These are phyloP conservation scores for Aspergillus sclerotialis DNA, from an alignment of 2,329 filamentous ascomycete species.

Conservation along the genomic window DNA sequence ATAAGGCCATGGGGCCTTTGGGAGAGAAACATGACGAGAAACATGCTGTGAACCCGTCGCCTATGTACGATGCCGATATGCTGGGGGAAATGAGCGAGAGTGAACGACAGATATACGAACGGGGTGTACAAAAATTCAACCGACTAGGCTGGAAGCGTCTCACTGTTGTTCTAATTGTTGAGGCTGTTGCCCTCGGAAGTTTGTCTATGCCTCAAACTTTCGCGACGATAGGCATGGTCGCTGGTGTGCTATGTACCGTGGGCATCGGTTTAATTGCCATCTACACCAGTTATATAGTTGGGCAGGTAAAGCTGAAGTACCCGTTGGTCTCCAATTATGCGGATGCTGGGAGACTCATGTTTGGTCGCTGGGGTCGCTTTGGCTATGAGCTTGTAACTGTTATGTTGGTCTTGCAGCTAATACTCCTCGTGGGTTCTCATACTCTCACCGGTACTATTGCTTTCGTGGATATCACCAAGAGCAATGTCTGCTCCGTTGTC, in stretches of 20 bases:
- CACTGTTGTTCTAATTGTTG: conserved; percentile 44
- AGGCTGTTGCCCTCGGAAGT: conserved; percentile 44
- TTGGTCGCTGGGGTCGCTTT: conserved; percentile 32
- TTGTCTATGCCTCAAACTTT: conserved; percentile 41
- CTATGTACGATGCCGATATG: too few relatives aligned
- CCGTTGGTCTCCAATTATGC: conserved; percentile 38
- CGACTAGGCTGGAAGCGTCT: conserved; percentile 45
- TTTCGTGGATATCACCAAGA: conserved; percentile 35
- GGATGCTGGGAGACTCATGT: conserved; percentile 38
- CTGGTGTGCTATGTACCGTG: conserved; percentile 38
- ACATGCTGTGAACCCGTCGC: too few relatives aligned
- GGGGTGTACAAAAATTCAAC: conserved; percentile 15
- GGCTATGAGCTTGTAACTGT: conserved; percentile 37
- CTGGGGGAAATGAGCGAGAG: too few relatives aligned
- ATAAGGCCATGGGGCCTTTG: too few relatives aligned
- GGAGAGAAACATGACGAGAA: too few relatives aligned
- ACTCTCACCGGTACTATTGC: conserved; percentile 41
- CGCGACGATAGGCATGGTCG: conserved; percentile 41
- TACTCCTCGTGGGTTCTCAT: conserved; percentile 39
- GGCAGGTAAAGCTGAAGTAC: conserved; percentile 31
- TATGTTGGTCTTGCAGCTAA: conserved; percentile 38
- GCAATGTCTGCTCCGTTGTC: conserved; percentile 34
- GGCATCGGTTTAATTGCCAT: conserved; percentile 35
- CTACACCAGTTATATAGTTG: conserved; percentile 36
- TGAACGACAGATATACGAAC: too few relatives aligned